Percentiles rank a stretch among this genome's conserved stretches.
These are phyloP conservation scores for Phylloporus scabripes DNA, from an alignment of 768 basidiomycete species.

Conservation along the genomic window DNA sequence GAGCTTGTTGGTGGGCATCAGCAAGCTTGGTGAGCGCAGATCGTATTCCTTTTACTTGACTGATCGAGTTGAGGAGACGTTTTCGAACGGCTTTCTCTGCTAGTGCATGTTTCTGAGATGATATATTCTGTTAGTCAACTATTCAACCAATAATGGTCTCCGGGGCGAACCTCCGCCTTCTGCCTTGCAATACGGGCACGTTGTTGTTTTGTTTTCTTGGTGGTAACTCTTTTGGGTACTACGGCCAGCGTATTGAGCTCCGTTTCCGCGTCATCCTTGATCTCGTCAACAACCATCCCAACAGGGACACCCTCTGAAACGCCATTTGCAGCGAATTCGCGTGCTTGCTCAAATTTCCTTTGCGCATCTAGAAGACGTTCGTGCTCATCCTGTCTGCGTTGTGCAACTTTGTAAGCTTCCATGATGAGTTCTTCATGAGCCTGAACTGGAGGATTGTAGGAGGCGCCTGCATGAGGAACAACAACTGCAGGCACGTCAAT, in stretches of 20 bases:
- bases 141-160: background rate
- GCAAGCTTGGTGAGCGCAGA: constrained; percentile 34
- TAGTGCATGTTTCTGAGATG: constrained; percentile 54
- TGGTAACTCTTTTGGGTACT: constrained; percentile 38
- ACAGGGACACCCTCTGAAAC: constrained; percentile 36
- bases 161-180: constrained; percentile 53
- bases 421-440: constrained; percentile 69
- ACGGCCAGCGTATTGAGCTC: constrained; percentile 26
- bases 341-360: constrained; percentile 49
- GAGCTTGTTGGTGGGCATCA: constrained; percentile 35
- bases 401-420: constrained; percentile 63
- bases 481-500: constrained; percentile 64
- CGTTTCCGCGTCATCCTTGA: constrained; percentile 37
- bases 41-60: constrained; percentile 49
- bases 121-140: background rate
- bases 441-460: constrained; percentile 80
- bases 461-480: constrained; percentile 75
- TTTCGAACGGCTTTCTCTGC: constrained; percentile 56
- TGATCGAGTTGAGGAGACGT: constrained; percentile 54
- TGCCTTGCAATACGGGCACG: constrained; percentile 59
- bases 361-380: constrained; percentile 51
- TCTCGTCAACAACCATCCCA: constrained; percentile 63
- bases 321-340: constrained; percentile 28
- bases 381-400: constrained; percentile 47
- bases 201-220: constrained; percentile 59